Evolutionary conservation across 768 basidiomycete species (phyloP), one percentile per base, ranked within the genome.

Genomic region (Suillus paluster): DNA sequence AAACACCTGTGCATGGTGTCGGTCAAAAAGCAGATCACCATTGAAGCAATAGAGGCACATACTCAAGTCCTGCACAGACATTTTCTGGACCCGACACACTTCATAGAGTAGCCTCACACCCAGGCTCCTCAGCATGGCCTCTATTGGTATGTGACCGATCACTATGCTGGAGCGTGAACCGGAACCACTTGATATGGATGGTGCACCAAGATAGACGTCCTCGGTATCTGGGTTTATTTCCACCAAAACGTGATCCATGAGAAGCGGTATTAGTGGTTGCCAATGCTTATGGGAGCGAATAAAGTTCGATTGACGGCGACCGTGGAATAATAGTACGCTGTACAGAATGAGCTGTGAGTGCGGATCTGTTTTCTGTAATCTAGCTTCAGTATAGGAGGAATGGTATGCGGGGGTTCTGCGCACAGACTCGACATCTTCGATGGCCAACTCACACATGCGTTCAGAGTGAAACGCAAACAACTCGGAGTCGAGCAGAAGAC

Each of bases 401-500:
- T 33, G 8, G 21, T 41, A 21, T 15, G n/a, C 39, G 6, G 17
- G 41, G 41, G 14, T 39, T 56, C 23, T 33, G 74, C 87, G 70
- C 71, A 94, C 91, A 70, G 81, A 80, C 71, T 84, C 82, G 14
- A 85, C 84, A 67, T 93, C 88, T 53, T 88, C 83, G 41, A 90
- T 79, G 53, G 95, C 78, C 45, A 91, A 83, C 66, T 94, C 91
- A 59, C 89, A 86, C 92, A 96, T 96, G 38, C 97, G 81, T 70
- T 95, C 95, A 4, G 93, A 95, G 74, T 98, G 95, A 69, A 92
- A 96, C 3, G 84, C 75, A 68, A 98, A 97, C 44, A 99, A 83
- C 70, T 96, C 95, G 0, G 93, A 95, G 58, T 87, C 85, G 45
- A 96, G 79, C 14, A 99, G 78, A 34, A 91, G 75, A 44, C 83